Percentiles rank a stretch among this genome's conserved stretches.
Conservation (phyloP, 805 yeast species). For the Saccharomycopsis fermentans region DNA sequence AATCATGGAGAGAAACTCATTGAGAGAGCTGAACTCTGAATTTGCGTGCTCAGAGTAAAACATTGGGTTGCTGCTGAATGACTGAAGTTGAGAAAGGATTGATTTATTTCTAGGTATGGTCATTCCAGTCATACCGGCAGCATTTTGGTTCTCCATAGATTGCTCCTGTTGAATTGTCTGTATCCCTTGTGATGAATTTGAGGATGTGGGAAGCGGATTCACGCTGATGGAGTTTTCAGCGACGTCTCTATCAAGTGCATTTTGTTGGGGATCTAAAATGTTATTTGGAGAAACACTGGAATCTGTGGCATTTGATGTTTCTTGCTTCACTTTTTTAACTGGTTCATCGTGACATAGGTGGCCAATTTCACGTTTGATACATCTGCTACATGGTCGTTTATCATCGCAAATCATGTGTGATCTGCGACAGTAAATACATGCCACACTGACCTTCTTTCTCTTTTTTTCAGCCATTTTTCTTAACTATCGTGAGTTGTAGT, state of each 20-base stretch:
- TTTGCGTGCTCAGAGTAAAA: slow-evolving; percentile 90
- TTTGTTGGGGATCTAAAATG: neutral
- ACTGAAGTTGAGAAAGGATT: slow-evolving; percentile 29
- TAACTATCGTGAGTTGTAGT: too few relatives aligned
- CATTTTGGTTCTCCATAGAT: neutral
- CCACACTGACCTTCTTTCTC: slow-evolving; percentile 34
- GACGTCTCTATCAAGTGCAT: neutral
- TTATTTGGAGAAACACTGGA: neutral
- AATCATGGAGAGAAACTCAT: slow-evolving; percentile 80
- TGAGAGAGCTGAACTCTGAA: slow-evolving; percentile 80
- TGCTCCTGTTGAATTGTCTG: slow-evolving; percentile 3
- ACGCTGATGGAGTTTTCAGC: neutral
- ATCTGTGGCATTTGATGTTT: neutral
- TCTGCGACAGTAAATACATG: slow-evolving; percentile 86
- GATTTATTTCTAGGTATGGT: slow-evolving; percentile 2
- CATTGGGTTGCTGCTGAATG: slow-evolving; percentile 47
- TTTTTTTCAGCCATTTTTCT: slow-evolving; percentile 25
- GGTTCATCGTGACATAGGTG: slow-evolving; percentile 79
- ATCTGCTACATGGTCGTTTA: slow-evolving; percentile 55
- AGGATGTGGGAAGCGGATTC: neutral
- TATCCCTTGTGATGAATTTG: neutral
- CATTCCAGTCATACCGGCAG: neutral
- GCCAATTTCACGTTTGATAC: slow-evolving; percentile 79
- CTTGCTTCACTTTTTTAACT: slow-evolving; percentile 22
- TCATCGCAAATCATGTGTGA: slow-evolving; percentile 93